Evolutionary conservation across 441 rosid species (phyloP), one percentile per base, ranked within the genome.

Genomic region (Arabidopsis lyrata): DNA sequence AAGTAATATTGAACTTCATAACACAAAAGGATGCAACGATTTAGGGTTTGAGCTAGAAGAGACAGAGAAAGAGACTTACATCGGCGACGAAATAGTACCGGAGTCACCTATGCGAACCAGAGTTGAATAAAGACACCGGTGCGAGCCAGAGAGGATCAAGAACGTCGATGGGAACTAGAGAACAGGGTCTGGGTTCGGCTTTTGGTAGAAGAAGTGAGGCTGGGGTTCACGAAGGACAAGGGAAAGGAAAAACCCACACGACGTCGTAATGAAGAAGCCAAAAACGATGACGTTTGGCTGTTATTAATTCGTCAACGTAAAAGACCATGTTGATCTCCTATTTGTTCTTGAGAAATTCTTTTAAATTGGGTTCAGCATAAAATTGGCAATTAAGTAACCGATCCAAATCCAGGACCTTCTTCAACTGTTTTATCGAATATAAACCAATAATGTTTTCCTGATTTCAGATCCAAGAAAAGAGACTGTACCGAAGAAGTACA

Each of bases 41-140:
- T 76, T 76, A 76, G 79, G 75, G 79, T 56, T 76, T 36, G 66
- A 18, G 42, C 15, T 29, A 68, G 18, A 47, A 61, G 31, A 47
- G 50, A 18, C 36, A 44, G 13, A 54, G 38, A 54, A 7, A 67
- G 15, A 31, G 5, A 47, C 75, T 69, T 63, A 70, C 79, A 56
- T 47, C 54, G 32, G 55, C 55, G 54, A 49, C 3, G 36, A 66
- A 38, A 57, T 1, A 36, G 11, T 9, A 38, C 60, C 24, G 36
- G 8, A 0, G 16, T 13, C 52, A 1, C 48, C 34, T 67, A 24
- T 20, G n/a, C 5, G 20, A 73, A 0, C 0, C n/a, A 57, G 9
- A 20, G 48, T 60, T 18, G 6, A 75, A 6, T n/a, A 38, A 36
- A 39, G 12, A 5, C 29, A n/a, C 44, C 42, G 74, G 35, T 15